phyloP scores from a whole-genome alignment of 257 asterid species.

The Solanum lycopersicoides region DNA sequence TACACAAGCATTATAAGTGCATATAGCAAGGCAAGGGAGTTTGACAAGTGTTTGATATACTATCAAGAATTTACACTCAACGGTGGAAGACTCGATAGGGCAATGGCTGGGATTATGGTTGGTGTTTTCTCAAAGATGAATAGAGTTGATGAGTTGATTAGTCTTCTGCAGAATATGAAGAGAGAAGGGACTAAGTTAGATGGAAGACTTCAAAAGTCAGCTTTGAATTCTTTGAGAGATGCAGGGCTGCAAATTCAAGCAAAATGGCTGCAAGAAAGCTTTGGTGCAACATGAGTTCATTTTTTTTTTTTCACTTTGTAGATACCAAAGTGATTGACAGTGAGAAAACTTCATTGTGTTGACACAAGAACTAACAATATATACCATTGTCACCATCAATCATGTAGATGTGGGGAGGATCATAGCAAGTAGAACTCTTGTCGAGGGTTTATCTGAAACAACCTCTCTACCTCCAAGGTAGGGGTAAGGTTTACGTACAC shows the following conservation, averaged over 20 bases:
- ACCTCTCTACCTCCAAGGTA: neutral
- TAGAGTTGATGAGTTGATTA: slow-evolving; percentile 54
- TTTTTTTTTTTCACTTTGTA: neutral
- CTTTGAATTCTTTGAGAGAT: slow-evolving; percentile 65
- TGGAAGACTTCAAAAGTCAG: slow-evolving; percentile 57
- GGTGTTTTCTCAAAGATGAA: slow-evolving; percentile 71
- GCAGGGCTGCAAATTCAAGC: slow-evolving; percentile 56
- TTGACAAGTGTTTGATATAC: slow-evolving; percentile 36
- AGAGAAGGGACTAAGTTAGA: slow-evolving; percentile 44
- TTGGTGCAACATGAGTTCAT: slow-evolving; percentile 2
- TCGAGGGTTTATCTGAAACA: neutral
- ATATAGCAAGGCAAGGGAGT: slow-evolving; percentile 51
- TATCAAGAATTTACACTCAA: slow-evolving; percentile 52
- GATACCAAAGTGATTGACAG: neutral
- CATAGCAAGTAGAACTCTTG: neutral
- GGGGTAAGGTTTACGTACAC: neutral
- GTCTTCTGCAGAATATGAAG: slow-evolving; percentile 70
- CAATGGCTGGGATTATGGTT: slow-evolving; percentile 87
- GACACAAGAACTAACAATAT: neutral
- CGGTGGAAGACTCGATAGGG: slow-evolving; percentile 56
- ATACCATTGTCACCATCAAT: neutral
- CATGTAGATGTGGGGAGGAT: neutral
- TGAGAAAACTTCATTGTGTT: neutral
- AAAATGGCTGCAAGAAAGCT: slow-evolving; percentile 50
- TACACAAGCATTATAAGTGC: slow-evolving; percentile 70